Base-by-base conservation (phyloP, 805 yeast species). In the Ogataea minuta region DNA sequence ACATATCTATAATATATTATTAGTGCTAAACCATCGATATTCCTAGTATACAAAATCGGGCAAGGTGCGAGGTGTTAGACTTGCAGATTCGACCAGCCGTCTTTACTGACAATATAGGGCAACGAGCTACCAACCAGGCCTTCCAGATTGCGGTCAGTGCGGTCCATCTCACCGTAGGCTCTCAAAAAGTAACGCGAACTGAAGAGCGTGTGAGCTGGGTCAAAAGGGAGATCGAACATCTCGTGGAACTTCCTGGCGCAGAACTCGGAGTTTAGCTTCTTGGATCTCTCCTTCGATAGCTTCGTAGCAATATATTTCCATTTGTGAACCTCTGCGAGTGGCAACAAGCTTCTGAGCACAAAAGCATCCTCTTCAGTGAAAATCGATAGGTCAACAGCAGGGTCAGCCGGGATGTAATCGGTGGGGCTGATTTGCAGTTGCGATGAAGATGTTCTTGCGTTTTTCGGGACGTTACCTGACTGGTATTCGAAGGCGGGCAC, bases 291-390 rank as follows among this genome's bases (percentile, higher is more conserved):
- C 32, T 58, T 61, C 3, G 66, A 60, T 7, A 61, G 34, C 36
- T 49, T 58, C 35, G 55, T 58, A 4, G 64, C 56, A 9, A 59
- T 39, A 28, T 46, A 52, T 32, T 61, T 62, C 67, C 67, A 62
- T 33, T 62, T 62, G 36, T 59, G 65, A 10, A 46, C 41, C 44
- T 62, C 67, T 3, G 65, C 63, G 14, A 47, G 25, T 2, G 65
- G 61, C 19, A 62, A 42, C 11, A 62, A 32, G 26, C 48, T 53
- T 28, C 54, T 53, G 16, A 62, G 21, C 4, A 59, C 47, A 3
- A 50, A 41, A 5, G 60, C 41, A 31, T 62, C 67, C 25, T 60
- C 63, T 20, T 57, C 57, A 1, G 64, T 56, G 31, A 61, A 62
- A 10, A 43, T 45, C 0, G 51, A 33, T 4, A 58, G 44, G 29